Conservation (phyloP, 192 early-diverging fungal species). For the Rhizophagus clarus region DNA sequence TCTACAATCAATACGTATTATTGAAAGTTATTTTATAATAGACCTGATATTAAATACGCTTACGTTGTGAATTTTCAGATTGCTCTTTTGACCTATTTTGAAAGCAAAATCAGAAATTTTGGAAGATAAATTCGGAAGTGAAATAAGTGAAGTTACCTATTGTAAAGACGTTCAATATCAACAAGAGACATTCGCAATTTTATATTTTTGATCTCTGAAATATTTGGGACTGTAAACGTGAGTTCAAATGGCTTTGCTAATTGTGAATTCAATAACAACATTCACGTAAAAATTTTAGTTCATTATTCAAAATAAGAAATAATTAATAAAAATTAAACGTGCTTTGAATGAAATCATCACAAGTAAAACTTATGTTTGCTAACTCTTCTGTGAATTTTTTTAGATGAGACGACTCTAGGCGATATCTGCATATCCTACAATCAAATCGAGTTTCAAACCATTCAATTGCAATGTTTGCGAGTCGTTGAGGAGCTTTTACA, state of each 20-base stretch:
- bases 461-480: background rate
- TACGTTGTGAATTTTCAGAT: background rate
- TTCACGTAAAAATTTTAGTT: background rate
- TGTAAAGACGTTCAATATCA: slow-evolving; percentile 1
- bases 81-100: background rate
- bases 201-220: slow-evolving; percentile 19
- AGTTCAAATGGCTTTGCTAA: slow-evolving; percentile 8
- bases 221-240: slow-evolving; percentile 3
- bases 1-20: no score
- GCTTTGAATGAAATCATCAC: background rate
- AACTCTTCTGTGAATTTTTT: background rate
- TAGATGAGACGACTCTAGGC: background rate
- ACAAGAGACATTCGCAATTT: background rate
- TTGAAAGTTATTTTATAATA: background rate
- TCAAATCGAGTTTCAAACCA: slow-evolving; percentile 17
- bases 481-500: slow-evolving; percentile 10
- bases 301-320: background rate
- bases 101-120: background rate
- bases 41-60: no score
- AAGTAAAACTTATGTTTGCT: background rate
- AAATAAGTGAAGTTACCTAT: background rate
- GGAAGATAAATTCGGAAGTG: background rate
- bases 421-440: slow-evolving; percentile 19
- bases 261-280: no score
- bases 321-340: background rate